phyloP scores from a whole-genome alignment of 768 basidiomycete species.

The Amanita phalloides region DNA sequence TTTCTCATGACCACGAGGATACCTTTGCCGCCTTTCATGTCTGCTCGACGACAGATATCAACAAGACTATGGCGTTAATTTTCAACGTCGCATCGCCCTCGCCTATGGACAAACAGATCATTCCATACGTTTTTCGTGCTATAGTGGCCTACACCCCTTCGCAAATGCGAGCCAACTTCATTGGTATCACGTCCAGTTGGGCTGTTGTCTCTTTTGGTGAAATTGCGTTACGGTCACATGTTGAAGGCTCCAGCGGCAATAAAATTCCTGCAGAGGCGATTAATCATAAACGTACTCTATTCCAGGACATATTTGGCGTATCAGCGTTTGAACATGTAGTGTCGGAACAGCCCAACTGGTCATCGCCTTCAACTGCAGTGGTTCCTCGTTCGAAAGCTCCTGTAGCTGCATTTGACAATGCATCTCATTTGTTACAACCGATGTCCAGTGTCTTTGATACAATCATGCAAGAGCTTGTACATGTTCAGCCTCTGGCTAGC shows the following conservation, averaged over 20 bases:
- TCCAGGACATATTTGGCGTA: slow-evolving; percentile 86
- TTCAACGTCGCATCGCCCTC: slow-evolving; percentile 35
- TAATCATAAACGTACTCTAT: slow-evolving; percentile 44
- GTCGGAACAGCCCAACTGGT: slow-evolving; percentile 10
- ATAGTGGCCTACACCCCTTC: slow-evolving; percentile 25
- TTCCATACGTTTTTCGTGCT: slow-evolving; percentile 59
- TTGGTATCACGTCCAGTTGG: slow-evolving; percentile 63
- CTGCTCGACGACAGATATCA: slow-evolving; percentile 14
- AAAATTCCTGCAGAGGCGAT: slow-evolving; percentile 11
- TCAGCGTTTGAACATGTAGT: slow-evolving; percentile 44
- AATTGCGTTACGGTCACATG: slow-evolving; percentile 26
- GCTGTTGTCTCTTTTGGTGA: slow-evolving; percentile 63
- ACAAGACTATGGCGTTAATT: slow-evolving; percentile 31
- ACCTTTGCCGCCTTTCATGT: slow-evolving; percentile 49
- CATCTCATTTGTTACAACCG: slow-evolving; percentile 71
- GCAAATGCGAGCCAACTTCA: slow-evolving; percentile 37
- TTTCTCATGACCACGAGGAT: slow-evolving; percentile 21
- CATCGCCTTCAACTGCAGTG: slow-evolving; percentile 6
- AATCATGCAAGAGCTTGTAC: slow-evolving; percentile 27
- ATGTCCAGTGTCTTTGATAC: slow-evolving; percentile 53
- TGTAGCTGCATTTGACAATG: slow-evolving; percentile 46
- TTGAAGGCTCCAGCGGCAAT: slow-evolving; percentile 24
- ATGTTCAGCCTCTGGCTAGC: slow-evolving; percentile 10
- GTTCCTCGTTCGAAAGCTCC: slow-evolving; percentile 22
- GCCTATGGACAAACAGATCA: slow-evolving; percentile 27